Conservation (phyloP, 163 green algal species). For the Scenedesmus sp. region DNA sequence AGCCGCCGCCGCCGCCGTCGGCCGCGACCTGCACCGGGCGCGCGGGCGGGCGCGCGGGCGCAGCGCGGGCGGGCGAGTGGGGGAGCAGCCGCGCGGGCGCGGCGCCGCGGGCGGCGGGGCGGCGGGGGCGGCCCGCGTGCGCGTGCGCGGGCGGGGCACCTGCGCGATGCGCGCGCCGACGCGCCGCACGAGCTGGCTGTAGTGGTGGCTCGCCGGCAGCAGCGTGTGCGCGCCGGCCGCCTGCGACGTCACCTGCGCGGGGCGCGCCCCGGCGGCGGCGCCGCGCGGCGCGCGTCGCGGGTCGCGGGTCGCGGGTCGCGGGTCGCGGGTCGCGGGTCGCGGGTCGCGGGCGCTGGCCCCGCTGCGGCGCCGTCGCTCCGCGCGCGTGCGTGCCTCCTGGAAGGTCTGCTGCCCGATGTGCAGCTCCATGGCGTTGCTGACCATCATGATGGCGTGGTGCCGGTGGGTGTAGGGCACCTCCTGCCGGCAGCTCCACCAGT, state of each 20-base stretch:
- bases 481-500: conserved; percentile 40
- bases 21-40: conserved; percentile 49
- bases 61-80: not conserved
- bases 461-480: conserved; percentile 44
- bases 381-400: conserved; percentile 43
- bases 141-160: conserved; percentile 39
- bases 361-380: no score
- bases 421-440: conserved; percentile 50
- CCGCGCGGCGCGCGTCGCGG: no score
- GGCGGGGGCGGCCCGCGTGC: no score
- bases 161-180: conserved; percentile 52
- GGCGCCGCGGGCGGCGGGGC: no score
- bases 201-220: conserved; percentile 60
- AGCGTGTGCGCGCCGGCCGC: conserved; percentile 57
- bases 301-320: no score
- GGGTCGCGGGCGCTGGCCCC: no score
- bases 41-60: no score
- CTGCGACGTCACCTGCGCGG: conserved; percentile 59
- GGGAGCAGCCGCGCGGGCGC: no score
- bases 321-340: no score
- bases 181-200: conserved; percentile 44
- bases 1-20: conserved; percentile 68
- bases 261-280: no score
- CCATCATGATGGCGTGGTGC: conserved; percentile 60
- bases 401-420: conserved; percentile 51